Conservation (phyloP, 805 yeast species). For the Ogataea wickerhamii region DNA sequence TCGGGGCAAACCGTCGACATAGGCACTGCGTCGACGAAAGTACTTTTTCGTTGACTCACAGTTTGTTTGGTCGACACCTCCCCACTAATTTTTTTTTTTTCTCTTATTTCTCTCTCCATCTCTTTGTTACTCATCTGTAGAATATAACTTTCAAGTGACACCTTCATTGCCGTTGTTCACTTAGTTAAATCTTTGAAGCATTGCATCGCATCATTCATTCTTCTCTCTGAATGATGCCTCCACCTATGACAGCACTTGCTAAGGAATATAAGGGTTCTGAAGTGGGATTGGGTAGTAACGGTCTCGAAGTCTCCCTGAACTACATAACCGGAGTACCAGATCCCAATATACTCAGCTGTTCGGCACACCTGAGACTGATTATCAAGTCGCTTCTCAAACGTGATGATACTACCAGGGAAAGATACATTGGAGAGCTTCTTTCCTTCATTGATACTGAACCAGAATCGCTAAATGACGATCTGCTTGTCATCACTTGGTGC, state of each 20-base stretch:
- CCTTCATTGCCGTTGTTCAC: too few species aligned
- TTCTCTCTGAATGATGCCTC: too few species aligned
- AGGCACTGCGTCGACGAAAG: not conserved
- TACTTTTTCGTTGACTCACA: not conserved
- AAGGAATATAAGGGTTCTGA: too few species aligned
- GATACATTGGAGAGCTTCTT: slow-evolving; percentile 59
- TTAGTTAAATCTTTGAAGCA: too few species aligned
- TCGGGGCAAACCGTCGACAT: not conserved
- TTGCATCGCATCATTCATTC: too few species aligned
- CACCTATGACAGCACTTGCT: too few species aligned
- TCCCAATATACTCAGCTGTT: slow-evolving; percentile 45
- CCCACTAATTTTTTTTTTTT: too few species aligned
- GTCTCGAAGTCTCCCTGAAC: slow-evolving; percentile 59
- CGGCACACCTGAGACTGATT: slow-evolving; percentile 50
- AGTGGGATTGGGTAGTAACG: slow-evolving; percentile 35
- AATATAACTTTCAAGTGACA: too few species aligned
- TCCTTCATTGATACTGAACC: slow-evolving; percentile 29
- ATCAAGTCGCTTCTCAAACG: slow-evolving; percentile 75
- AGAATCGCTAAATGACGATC: slow-evolving; percentile 43
- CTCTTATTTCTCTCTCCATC: not conserved
- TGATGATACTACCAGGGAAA: slow-evolving; percentile 82
- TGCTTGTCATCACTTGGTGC: slow-evolving; percentile 62
- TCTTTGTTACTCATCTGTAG: too few species aligned
- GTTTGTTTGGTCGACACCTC: not conserved
- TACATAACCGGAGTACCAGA: slow-evolving; percentile 81